Conservation (phyloP, 768 basidiomycete species). For the Collybia nuda region DNA sequence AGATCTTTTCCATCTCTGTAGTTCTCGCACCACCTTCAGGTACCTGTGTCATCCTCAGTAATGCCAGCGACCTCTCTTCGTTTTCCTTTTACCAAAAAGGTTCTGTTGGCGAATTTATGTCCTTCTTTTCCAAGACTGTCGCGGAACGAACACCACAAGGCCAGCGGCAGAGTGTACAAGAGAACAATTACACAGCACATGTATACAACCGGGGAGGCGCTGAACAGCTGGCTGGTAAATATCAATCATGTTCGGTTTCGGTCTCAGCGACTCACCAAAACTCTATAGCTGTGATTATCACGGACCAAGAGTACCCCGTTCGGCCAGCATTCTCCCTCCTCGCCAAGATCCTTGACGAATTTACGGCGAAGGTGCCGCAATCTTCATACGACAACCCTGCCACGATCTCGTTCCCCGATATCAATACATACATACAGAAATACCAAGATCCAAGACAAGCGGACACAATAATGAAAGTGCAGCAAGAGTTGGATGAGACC, state of each 20-base stretch:
- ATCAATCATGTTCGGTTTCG: not conserved
- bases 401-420: conserved; percentile 74
- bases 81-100: conserved; percentile 95
- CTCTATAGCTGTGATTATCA: conserved; percentile 79
- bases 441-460: conserved; percentile 98
- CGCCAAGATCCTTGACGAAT: conserved; percentile 92
- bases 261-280: conserved; percentile 6
- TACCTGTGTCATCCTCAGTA: conserved; percentile 61
- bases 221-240: conserved; percentile 80
- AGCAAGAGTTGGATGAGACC: conserved; percentile 97
- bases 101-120: conserved; percentile 88
- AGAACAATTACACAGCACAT: conserved; percentile 91
- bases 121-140: conserved; percentile 92
- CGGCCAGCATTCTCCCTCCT: conserved; percentile 95
- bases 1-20: conserved; percentile 82
- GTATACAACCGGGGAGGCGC: conserved; percentile 90
- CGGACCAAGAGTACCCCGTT: conserved; percentile 95
- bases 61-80: conserved; percentile 78
- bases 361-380: conserved; percentile 76
- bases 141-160: conserved; percentile 84
- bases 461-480: conserved; percentile 97
- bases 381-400: conserved; percentile 64
- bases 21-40: conserved; percentile 66
- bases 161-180: conserved; percentile 91
- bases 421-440: conserved; percentile 77